A percentile compares a stretch with the other conserved stretches of the same genome.
Evolutionary conservation across 164 flowering plant genomes (phyloP).

Genomic region (Sextonia rubra): DNA sequence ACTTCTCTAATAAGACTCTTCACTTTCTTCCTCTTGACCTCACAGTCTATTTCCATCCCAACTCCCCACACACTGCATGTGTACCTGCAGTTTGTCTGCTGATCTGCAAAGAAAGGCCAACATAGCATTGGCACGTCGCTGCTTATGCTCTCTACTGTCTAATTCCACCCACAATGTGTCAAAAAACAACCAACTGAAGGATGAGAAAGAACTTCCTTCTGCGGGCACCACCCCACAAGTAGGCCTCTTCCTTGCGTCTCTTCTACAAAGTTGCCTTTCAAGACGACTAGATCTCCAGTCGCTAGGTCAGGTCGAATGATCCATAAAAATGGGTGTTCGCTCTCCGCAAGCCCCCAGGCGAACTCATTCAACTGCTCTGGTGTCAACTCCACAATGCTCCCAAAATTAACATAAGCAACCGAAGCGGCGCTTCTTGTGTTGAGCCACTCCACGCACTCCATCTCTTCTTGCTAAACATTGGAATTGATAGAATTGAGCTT

Average conservation of each 20-base stretch:
- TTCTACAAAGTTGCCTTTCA: neutral
- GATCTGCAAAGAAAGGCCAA: constrained; percentile 14
- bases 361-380: neutral
- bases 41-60: constrained; percentile 2
- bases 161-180: constrained; percentile 3
- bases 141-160: neutral
- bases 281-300: neutral
- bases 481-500: neutral
- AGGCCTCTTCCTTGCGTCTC: neutral
- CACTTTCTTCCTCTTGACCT: constrained; percentile 3
- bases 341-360: constrained; percentile 5
- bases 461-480: constrained; percentile 30
- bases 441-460: constrained; percentile 31
- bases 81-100: constrained; percentile 11
- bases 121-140: constrained; percentile 2
- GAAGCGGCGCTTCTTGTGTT: constrained; percentile 16
- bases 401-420: constrained; percentile 34
- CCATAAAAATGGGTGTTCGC: neutral
- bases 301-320: neutral
- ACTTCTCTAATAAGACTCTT: neutral
- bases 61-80: neutral
- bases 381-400: constrained; percentile 24
- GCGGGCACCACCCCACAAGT: neutral
- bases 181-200: neutral
- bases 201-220: constrained; percentile 1